phyloP scores from a whole-genome alignment of 1,284 basidiomycete genomes.

The Cutaneotrichosporon cutaneum region DNA sequence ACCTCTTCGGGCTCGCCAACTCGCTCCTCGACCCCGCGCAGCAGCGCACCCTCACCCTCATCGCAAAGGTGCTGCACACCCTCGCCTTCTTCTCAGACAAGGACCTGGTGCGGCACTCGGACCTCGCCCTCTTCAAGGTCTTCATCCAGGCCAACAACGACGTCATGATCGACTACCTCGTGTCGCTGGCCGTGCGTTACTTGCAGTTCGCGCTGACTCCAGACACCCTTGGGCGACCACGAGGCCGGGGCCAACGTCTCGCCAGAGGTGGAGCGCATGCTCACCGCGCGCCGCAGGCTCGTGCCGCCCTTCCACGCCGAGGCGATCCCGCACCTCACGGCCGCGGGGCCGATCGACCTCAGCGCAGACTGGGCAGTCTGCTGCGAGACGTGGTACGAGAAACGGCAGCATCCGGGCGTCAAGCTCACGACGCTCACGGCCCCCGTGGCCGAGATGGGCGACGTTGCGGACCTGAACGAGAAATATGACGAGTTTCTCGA shows the following conservation, averaged over 20 bases:
- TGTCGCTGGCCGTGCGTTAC: conserved; percentile 13
- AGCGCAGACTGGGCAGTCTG: conserved; percentile 31
- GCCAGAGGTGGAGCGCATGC: conserved; percentile 15
- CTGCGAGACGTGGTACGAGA: conserved; percentile 31
- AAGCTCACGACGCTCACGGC: conserved; percentile 7
- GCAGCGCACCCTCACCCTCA: conserved; percentile 30
- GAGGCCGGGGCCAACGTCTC: neutral
- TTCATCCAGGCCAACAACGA: conserved; percentile 30
- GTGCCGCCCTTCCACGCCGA: conserved; percentile 21
- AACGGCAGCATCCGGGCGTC: conserved; percentile 20
- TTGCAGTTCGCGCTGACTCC: neutral
- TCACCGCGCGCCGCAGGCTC: conserved; percentile 20
- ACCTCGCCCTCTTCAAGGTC: conserved; percentile 25
- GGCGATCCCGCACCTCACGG: conserved; percentile 25
- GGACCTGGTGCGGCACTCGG: conserved; percentile 28
- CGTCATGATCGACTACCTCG: conserved; percentile 36
- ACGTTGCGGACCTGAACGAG: conserved; percentile 14
- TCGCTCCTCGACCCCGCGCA: conserved; percentile 20
- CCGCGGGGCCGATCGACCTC: conserved; percentile 32
- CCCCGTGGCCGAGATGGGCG: neutral
- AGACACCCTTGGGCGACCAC: conserved; percentile 25
- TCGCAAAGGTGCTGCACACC: conserved; percentile 39
- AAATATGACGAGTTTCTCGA: conserved; percentile 17
- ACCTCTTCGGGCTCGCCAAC: conserved; percentile 36
- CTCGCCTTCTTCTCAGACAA: conserved; percentile 38